phyloP scores from a whole-genome alignment of 2,329 filamentous ascomycete genomes.

The Macroventuria anomochaeta region DNA sequence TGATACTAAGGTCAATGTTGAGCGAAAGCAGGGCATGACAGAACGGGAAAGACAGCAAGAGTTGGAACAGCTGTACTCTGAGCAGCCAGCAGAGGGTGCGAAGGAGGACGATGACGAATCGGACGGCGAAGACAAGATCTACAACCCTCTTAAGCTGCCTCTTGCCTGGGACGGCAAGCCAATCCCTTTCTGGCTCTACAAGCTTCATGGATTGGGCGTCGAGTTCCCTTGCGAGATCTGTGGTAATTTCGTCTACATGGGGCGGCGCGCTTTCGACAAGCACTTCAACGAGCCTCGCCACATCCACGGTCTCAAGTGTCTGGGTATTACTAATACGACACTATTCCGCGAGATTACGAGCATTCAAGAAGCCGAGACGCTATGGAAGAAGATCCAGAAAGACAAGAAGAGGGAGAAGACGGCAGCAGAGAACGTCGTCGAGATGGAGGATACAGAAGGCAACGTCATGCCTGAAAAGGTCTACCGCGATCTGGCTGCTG shows the following conservation, averaged over 20 bases:
- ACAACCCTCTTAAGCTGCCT: constrained; percentile 95
- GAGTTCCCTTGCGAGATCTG: constrained; percentile 97
- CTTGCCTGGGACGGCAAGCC: constrained; percentile 98
- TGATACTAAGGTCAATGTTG: constrained; percentile 92
- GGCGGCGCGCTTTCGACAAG: constrained; percentile 93
- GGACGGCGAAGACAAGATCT: constrained; percentile 79
- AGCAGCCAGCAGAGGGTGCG: constrained; percentile 61
- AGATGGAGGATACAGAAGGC: constrained; percentile 97
- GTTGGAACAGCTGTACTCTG: constrained; percentile 81
- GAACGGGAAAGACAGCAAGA: constrained; percentile 94
- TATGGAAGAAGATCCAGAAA: constrained; percentile 92
- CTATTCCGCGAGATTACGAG: constrained; percentile 93
- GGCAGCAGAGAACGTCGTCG: constrained; percentile 82
- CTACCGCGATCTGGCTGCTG: constrained; percentile 92
- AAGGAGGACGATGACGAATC: constrained; percentile 72
- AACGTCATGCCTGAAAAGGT: constrained; percentile 99
- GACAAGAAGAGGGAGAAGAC: constrained; percentile 80
- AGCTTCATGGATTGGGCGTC: constrained; percentile 91
- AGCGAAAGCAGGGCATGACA: constrained; percentile 96
- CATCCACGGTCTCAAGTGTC: constrained; percentile 89
- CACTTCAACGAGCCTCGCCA: constrained; percentile 96
- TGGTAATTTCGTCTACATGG: constrained; percentile 99
- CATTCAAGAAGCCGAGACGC: constrained; percentile 84
- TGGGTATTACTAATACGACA: constrained; percentile 90
- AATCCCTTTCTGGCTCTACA: constrained; percentile 98